Conservation (phyloP, 805 yeast species). For the Nadsonia fulvescens region DNA sequence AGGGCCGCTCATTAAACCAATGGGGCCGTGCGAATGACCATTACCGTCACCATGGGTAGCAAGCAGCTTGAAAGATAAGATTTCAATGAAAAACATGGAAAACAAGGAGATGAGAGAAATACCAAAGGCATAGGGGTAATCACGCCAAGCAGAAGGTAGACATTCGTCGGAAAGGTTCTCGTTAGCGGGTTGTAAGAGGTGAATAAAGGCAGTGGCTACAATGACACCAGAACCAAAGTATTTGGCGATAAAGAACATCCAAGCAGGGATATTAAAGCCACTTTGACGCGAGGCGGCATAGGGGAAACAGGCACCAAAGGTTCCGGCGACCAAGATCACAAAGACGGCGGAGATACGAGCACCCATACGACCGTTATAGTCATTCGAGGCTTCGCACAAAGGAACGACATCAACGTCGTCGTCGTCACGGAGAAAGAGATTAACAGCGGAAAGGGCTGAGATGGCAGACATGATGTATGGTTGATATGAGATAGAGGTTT, state of each 20-base stretch:
- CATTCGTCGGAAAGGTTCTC: conserved; percentile 10
- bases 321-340: conserved; percentile 35
- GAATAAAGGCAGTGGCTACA: conserved; percentile 59
- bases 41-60: conserved; percentile 7
- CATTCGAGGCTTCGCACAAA: conserved; percentile 12
- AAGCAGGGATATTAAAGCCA: conserved; percentile 14
- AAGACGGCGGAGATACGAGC: conserved; percentile 40
- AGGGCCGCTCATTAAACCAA: conserved; percentile 8
- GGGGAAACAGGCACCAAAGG: conserved; percentile 29
- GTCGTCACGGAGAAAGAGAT: too few species aligned
- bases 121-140: conserved; percentile 41
- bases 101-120: conserved; percentile 31
- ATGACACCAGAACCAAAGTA: conserved; percentile 66
- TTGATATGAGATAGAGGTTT: too few species aligned
- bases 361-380: conserved; percentile 26
- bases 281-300: conserved; percentile 14
- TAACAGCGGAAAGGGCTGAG: too few species aligned
- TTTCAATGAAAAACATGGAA: conserved; percentile 12
- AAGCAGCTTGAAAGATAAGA: conserved; percentile 8
- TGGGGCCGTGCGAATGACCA: conserved; percentile 12
- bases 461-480: too few species aligned
- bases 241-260: conserved; percentile 18
- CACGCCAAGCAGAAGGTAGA: conserved; percentile 21
- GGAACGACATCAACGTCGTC: neutral
- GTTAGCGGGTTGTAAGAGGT: conserved; percentile 29